Conservation (phyloP, 345 rosid genomes). For the Eucalyptus decipiens region DNA sequence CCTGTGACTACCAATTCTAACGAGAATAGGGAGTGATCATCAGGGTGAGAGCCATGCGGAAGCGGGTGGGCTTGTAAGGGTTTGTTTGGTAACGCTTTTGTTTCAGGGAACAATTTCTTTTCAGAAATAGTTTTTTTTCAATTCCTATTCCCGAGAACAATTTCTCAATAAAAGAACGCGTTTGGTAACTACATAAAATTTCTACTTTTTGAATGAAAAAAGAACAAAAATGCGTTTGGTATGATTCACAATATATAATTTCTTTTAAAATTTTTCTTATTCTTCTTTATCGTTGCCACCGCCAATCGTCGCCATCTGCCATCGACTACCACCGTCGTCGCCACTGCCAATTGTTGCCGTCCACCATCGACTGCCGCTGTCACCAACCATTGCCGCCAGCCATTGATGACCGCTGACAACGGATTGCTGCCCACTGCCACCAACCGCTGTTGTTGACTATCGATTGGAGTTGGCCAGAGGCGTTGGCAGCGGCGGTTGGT, state of each 20-base stretch:
- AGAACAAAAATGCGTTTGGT: no score
- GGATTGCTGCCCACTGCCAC: fast-evolving
- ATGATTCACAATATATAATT: no score
- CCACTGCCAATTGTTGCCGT: fast-evolving
- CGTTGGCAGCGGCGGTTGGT: fast-evolving
- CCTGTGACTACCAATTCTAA: background rate
- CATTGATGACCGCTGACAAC: fast-evolving
- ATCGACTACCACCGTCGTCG: fast-evolving
- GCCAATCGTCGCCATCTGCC: fast-evolving
- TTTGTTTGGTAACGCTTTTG: no score
- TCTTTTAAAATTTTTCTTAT: no score
- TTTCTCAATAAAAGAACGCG: no score
- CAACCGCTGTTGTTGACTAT: fast-evolving
- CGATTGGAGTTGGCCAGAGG: fast-evolving
- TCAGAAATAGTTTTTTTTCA: no score
- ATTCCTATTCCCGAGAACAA: fast-evolving
- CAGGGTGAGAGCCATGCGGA: background rate
- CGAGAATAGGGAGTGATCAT: background rate
- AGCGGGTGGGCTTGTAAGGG: background rate
- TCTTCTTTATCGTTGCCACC: fast-evolving
- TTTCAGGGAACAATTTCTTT: fast-evolving
- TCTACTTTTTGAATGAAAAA: fast-evolving
- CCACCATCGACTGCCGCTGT: no score
- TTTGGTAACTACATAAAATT: no score
- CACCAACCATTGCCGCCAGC: fast-evolving